Conservation (phyloP, 73 alveolate genomes). For the Breviolum minutum region DNA sequence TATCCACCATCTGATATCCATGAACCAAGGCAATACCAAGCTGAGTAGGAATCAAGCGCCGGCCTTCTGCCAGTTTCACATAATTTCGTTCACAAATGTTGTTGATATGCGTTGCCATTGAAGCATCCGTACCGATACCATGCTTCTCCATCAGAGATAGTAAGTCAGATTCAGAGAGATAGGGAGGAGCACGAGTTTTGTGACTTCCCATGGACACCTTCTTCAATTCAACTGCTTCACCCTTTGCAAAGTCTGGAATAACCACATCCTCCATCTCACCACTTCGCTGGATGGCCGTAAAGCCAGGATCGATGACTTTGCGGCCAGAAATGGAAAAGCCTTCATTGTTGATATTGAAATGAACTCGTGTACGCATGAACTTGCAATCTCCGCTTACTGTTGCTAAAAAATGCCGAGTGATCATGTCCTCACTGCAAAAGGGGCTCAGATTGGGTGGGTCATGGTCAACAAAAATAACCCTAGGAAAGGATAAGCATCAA, state of each 20-base stretch:
- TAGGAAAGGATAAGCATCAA: no score
- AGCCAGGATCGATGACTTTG: constrained; percentile 88
- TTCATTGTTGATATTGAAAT: constrained; percentile 97
- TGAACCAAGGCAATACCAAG: constrained; percentile 99
- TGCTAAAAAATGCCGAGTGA: constrained; percentile 99
- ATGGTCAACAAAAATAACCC: no score
- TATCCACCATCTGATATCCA: constrained; percentile 99
- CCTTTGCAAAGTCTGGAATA: constrained; percentile 78
- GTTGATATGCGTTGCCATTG: constrained; percentile 99
- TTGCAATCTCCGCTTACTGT: constrained; percentile 98
- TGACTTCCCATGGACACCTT: constrained; percentile 70
- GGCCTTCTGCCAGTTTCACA: constrained; percentile 97
- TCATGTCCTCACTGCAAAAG: constrained; percentile 79
- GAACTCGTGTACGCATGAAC: constrained; percentile 98
- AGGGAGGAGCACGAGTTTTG: constrained; percentile 99
- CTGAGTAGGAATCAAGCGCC: constrained; percentile 99
- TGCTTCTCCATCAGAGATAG: constrained; percentile 99
- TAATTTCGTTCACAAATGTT: constrained; percentile 99
- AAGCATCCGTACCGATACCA: constrained; percentile 99
- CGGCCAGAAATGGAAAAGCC: constrained; percentile 96
- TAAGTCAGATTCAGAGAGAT: constrained; percentile 99
- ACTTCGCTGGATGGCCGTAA: constrained; percentile 89
- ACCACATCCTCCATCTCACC: constrained; percentile 95
- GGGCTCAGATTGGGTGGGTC: no score
- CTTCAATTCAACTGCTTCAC: constrained; percentile 41